Base-by-base conservation (phyloP, 1,284 basidiomycete genomes). In the Cystobasidium slooffiae region DNA sequence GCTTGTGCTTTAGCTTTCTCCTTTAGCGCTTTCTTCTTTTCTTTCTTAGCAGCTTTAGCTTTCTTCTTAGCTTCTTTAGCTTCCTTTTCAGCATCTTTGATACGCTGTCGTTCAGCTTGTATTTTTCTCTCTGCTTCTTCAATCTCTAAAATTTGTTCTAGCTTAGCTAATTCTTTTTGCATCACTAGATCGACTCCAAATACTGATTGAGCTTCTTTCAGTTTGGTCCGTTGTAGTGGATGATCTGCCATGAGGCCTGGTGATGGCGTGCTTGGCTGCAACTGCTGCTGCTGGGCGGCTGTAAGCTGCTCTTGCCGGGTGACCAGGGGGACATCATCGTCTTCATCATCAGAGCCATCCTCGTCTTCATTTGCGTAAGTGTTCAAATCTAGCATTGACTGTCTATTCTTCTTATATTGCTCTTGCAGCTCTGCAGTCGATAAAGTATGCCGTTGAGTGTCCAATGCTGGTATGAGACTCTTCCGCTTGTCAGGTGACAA, bases 131-230 rank as follows among this genome's bases (percentile, higher is more conserved):
- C 69, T 7, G 61, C 69, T 46, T 63, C 69, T 47, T 72, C 69
- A 39, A 72, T 64, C 24, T 72, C 46, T 12, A 72, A 39, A 8
- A 72, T 72, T 22, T 72, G 12, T 55, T 72, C 69, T 18, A 72
- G 49, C 37, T 72, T 72, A 31, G 58, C 55, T 41, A 72, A 49
- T 49, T 72, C 69, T 39, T 53, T 55, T 46, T 58, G 56, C 69
- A 72, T 72, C n/a, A 72, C 61, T 22, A 72, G 61, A 47, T 72
- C 69, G 14, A 52, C 47, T 63, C 69, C 69, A 44, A 72, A 72
- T 4, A 72, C 69, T 22, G 69, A 63, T 39, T 58, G 49, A 20
- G 47, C 22, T n/a, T 59, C 59, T 69, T 63, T 63, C 16, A 12
- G 22, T 16, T 49, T 59, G 37, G 7, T 10, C 14, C 39, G 44